Evolutionary conservation across 805 yeast species (phyloP), one percentile per base, ranked within the genome.

Genomic region (Saccharomycopsis schoenii): DNA sequence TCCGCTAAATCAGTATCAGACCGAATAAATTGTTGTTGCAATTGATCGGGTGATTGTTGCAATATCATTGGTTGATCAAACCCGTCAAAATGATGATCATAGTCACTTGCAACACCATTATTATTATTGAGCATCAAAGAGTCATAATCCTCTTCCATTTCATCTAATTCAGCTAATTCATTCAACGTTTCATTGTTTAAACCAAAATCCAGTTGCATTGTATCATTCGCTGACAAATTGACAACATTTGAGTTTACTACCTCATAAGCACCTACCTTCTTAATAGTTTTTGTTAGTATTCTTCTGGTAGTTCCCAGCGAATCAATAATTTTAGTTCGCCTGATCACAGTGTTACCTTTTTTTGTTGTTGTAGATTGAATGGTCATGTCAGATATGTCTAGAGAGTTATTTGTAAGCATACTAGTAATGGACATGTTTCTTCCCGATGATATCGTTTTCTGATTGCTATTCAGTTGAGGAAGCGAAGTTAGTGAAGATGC

Each of bases 211-310:
- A 47, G 47, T 17, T 41, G 52, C 12, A 34, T 29, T 25, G 47
- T 55, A 21, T 40, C 50, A 11, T 36, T 52, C 10, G 40, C 39
- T 15, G 62, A 40, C 17, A 63, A 59, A 37, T 61, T 63, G 12
- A 63, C 56, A 39, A 61, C 60, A 36, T 54, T 59, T 6, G 65
- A 63, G n/a, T 60, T 61, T 14, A 61, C 60, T n/a, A 63, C 62
- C 24, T 63, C 65, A 34, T 63, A 63, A 19, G 54, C 57, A 6
- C 65, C 65, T 1, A 61, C 58, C 47, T 59, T 61, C 25, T 63
- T 60, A 6, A 63, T 50, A 1, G 65, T 61, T 21, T 58, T 60
- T 1, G 61, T 61, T 12, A 63, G 57, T 10, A 63, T 40, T 14
- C 60, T 51, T 52, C 62, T 34, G 11, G 65, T 63, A n/a, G 59